A percentile compares a stretch with the other conserved stretches of the same genome.
These are phyloP conservation scores for Wickerhamomyces rabaulensis DNA, from an alignment of 805 yeast genomes.

Conservation along the genomic window DNA sequence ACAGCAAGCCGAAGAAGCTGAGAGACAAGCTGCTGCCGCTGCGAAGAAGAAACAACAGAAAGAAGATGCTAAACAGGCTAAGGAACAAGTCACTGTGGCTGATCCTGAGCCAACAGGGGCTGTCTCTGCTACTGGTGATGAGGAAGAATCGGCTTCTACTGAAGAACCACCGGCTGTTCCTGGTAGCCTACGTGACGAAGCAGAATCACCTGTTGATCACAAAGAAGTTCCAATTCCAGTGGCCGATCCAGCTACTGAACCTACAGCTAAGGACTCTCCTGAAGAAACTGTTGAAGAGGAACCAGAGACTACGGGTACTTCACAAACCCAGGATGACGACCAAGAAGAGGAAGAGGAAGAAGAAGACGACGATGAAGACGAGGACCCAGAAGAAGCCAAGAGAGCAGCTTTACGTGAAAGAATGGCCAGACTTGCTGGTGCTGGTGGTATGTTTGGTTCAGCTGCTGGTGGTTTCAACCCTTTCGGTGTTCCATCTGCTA, in stretches of 20 bases:
- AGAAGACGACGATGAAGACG: slow-evolving; percentile 51
- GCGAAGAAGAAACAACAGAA: slow-evolving; percentile 46
- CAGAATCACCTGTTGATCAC: background rate
- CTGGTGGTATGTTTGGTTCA: slow-evolving; percentile 48
- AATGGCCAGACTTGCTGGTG: slow-evolving; percentile 94
- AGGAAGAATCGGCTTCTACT: background rate
- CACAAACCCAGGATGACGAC: slow-evolving; percentile 14
- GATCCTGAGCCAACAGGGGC: background rate
- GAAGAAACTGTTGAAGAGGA: background rate
- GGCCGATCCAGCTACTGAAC: background rate
- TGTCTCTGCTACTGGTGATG: background rate
- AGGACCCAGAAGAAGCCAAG: slow-evolving; percentile 71
- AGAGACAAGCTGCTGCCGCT: slow-evolving; percentile 59
- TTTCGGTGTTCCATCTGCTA: slow-evolving; percentile 30
- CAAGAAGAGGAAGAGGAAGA: slow-evolving; percentile 46
- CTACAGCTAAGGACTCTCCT: background rate
- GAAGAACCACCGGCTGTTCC: background rate
- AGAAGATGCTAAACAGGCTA: slow-evolving; percentile 31
- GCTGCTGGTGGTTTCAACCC: slow-evolving; percentile 31
- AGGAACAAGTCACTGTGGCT: background rate
- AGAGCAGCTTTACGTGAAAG: slow-evolving; percentile 79
- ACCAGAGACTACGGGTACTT: slow-evolving; percentile 32
- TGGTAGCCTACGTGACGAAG: background rate
- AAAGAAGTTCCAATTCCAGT: background rate
- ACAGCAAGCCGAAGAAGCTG: slow-evolving; percentile 76